Conservation (phyloP, 140 eudicot species). For the Ambrosia hybrid region DNA sequence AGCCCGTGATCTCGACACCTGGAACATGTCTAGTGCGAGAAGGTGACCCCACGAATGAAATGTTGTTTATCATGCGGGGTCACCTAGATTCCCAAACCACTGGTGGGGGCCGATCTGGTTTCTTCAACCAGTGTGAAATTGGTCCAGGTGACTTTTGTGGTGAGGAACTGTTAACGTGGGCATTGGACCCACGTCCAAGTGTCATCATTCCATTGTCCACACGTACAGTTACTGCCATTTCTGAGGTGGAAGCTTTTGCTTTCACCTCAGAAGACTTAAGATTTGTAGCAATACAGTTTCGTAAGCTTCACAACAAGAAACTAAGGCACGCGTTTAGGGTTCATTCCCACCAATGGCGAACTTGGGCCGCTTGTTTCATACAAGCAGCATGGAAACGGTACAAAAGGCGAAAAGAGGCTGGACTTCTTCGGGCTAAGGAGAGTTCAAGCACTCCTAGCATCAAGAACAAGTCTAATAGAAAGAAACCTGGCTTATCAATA, state of each 20-base stretch:
- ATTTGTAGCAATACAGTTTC: conserved; percentile 66
- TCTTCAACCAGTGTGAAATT: too few species aligned
- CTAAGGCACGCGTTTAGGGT: conserved; percentile 66
- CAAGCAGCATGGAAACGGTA: too few species aligned
- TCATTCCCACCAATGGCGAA: conserved; percentile 80
- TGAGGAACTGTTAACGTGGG: too few species aligned
- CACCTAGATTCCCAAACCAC: conserved; percentile 77
- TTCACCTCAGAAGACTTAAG: conserved; percentile 56
- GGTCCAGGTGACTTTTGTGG: too few species aligned
- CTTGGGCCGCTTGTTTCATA: conserved; percentile 46
- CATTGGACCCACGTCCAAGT: too few species aligned
- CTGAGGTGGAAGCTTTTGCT: conserved; percentile 79
- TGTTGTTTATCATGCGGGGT: conserved; percentile 77
- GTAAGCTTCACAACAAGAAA: conserved; percentile 67
- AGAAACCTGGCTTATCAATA: conserved; percentile 34
- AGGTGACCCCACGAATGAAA: conserved; percentile 72
- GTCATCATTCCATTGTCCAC: too few species aligned
- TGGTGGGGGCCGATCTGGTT: conserved; percentile 65
- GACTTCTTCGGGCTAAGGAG: conserved; percentile 49
- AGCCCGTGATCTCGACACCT: conserved; percentile 55
- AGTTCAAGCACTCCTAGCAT: conserved; percentile 8
- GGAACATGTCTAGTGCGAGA: conserved; percentile 69
- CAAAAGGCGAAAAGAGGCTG: conserved; percentile 9
- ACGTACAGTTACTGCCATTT: conserved; percentile 25
- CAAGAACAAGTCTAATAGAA: conserved; percentile 20